phyloP scores from a whole-genome alignment of 805 yeast species.

The Teunomyces lycoperdinae region DNA sequence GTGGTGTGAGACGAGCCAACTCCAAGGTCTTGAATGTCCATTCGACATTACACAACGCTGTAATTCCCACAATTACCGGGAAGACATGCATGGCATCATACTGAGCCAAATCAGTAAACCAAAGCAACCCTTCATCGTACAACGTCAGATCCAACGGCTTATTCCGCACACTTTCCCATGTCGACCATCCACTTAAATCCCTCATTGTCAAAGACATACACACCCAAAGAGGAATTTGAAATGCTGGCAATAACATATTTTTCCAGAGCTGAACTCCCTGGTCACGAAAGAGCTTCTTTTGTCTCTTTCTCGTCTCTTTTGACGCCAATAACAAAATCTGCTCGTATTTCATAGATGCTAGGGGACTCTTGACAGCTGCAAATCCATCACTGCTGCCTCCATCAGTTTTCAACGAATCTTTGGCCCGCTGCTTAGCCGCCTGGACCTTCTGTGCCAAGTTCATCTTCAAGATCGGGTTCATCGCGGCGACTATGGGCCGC shows the following conservation, averaged over 20 bases:
- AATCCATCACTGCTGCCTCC: constrained; percentile 5
- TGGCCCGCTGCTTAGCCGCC: constrained; percentile 23
- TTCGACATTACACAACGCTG: constrained; percentile 76
- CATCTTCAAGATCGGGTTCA: constrained; percentile 68
- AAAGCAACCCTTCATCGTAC: constrained; percentile 52
- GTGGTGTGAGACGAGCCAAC: constrained; percentile 43
- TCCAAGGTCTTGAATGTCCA: constrained; percentile 71
- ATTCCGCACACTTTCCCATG: constrained; percentile 41
- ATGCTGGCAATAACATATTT: constrained; percentile 66
- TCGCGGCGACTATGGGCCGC: constrained; percentile 69
- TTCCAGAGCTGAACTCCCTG: constrained; percentile 79
- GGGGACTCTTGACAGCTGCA: constrained; percentile 23
- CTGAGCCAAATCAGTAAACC: constrained; percentile 60
- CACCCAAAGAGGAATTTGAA: constrained; percentile 88
- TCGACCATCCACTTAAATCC: constrained; percentile 66
- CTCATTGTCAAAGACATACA: constrained; percentile 73
- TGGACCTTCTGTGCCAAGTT: constrained; percentile 51
- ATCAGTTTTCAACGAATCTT: constrained; percentile 15
- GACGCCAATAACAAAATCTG: constrained; percentile 72
- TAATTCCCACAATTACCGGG: constrained; percentile 69
- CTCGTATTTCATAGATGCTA: constrained; percentile 59
- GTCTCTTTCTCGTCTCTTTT: constrained; percentile 76
- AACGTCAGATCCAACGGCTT: constrained; percentile 50
- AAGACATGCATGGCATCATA: constrained; percentile 61
- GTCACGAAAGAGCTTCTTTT: constrained; percentile 63